Base-by-base conservation (phyloP, 768 basidiomycete species). In the Baorangia bicolor region DNA sequence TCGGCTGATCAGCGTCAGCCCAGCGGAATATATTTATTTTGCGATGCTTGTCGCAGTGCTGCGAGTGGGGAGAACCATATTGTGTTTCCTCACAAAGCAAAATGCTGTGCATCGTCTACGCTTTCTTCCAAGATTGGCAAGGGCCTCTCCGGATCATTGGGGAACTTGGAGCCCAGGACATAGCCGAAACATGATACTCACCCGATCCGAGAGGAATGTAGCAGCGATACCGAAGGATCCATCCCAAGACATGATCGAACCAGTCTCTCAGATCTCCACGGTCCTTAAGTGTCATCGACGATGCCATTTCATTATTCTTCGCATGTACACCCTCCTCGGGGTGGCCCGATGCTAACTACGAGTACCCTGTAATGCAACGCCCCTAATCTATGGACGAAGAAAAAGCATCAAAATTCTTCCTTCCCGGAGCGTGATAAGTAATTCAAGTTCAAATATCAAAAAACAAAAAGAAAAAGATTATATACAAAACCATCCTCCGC, bases 271-370 rank as follows among this genome's bases (percentile, higher is more conserved):
- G 25, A 21, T 14, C 11, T 27, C 23, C 25, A n/a, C 21, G 6
- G 30, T 23, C n/a, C 5, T 20, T 20, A 27, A 31, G 16, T 13
- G 12, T 13, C 23, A 16, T 34, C 3, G 16, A 41, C 27, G 10
- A 47, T n/a, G 11, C 9, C 33, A 39, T 34, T 53, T 31, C 51
- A 60, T 59, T 54, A 60, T 46, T 41, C 44, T 37, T 35, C 45
- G 23, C 39, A 47, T 35, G 13, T 49, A 31, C 49, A 51, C 28
- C 38, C 33, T 41, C 37, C 16, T 34, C 25, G 27, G 11, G 34
- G 38, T 31, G 7, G 34, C 35, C 45, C 44, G 25, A 53, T 48
- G 43, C 14, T 16, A 33, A 39, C 38, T 54, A 60, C 42, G 27
- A 33, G 20, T 50, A 60, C 39, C 58, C 27, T 33, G 28, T 31